phyloP scores from a whole-genome alignment of 1,139 yeast genomes.

The Taphrina flavorubra region DNA sequence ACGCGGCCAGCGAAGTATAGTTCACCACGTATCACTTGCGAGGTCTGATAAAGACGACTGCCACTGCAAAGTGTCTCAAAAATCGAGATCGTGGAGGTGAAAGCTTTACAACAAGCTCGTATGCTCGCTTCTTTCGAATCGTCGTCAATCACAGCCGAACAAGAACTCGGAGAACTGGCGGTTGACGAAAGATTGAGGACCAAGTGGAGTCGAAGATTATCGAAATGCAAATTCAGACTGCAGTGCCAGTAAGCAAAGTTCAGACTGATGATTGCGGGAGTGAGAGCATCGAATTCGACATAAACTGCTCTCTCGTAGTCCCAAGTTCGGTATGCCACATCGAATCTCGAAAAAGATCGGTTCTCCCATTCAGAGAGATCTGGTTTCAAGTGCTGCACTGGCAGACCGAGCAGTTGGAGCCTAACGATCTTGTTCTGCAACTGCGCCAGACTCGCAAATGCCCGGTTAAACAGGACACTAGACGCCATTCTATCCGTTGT shows the following conservation, averaged over 20 bases:
- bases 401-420: not conserved
- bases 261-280: conserved; percentile 8
- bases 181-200: not conserved
- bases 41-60: conserved; percentile 7
- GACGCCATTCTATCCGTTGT: not conserved
- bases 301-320: not conserved
- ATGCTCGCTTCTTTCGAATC: not conserved
- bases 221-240: conserved; percentile 14
- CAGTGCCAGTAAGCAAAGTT: conserved; percentile 23
- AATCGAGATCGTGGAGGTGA: conserved; percentile 11
- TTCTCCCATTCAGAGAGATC: not conserved
- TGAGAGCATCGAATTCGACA: conserved; percentile 1
- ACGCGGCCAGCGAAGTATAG: conserved; percentile 34
- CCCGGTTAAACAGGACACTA: conserved; percentile 15
- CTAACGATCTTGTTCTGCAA: conserved; percentile 24
- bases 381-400: conserved; percentile 2
- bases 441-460: conserved; percentile 25
- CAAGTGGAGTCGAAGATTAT: conserved; percentile 5
- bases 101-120: conserved; percentile 3
- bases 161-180: not conserved
- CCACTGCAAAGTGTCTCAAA: conserved; percentile 12
- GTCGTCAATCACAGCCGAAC: not conserved
- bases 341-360: not conserved
- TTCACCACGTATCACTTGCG: conserved; percentile 23
- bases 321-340: not conserved